A percentile compares a stretch with the other conserved stretches of the same genome.
Conservation (phyloP, 2,329 filamentous ascomycete genomes). For the Gnomoniopsis smithogilvyi region DNA sequence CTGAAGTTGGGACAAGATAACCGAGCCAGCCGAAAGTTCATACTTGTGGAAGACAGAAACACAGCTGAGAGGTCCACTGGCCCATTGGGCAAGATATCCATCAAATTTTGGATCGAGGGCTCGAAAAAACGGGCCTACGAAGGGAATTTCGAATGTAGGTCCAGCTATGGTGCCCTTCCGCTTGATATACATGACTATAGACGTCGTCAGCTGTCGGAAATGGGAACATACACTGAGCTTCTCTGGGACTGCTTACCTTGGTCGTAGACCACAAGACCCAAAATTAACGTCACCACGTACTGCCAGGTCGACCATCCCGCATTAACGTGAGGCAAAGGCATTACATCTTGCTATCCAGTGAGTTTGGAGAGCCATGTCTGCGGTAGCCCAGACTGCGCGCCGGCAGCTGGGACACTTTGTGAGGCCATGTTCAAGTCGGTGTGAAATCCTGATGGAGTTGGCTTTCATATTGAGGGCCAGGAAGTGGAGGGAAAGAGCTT, state of each 20-base stretch:
- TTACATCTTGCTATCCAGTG: not conserved
- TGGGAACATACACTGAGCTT: too few relatives aligned
- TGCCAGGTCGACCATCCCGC: constrained; percentile 27
- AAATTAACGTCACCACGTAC: constrained; percentile 29
- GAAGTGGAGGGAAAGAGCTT: too few relatives aligned
- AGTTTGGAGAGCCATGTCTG: constrained; percentile 9
- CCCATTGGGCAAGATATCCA: constrained; percentile 73
- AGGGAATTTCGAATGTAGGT: constrained; percentile 60
- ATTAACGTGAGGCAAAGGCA: constrained; percentile 1
- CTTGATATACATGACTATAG: constrained; percentile 56
- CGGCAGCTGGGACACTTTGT: not conserved
- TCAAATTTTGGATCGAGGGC: constrained; percentile 72
- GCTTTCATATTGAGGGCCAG: too few relatives aligned
- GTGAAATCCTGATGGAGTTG: not conserved
- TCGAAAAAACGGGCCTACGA: constrained; percentile 74
- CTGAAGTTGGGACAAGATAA: too few relatives aligned
- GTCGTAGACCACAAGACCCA: constrained; percentile 35
- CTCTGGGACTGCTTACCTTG: constrained; percentile 34
- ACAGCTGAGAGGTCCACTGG: constrained; percentile 73
- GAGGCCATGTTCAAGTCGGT: not conserved
- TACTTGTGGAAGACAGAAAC: constrained; percentile 86
- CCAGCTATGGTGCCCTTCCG: constrained; percentile 62
- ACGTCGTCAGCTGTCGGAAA: not conserved
- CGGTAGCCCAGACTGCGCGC: not conserved
- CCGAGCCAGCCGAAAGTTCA: not conserved